Conservation (phyloP, 1,284 basidiomycete species). For the Gastroboletus turbinatus region DNA sequence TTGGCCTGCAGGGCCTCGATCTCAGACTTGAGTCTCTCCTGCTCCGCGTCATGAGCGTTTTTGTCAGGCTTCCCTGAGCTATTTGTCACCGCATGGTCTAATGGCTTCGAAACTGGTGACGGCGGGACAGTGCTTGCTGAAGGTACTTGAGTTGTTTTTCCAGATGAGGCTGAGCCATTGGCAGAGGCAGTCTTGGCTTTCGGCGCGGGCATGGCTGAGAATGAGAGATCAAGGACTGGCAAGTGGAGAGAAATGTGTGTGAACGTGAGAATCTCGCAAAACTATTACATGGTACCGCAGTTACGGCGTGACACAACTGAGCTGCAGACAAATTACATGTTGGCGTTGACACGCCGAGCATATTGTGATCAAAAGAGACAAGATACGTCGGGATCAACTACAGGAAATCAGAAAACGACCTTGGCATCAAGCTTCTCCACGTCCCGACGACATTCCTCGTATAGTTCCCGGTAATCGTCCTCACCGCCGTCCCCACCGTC, state of each 20-base stretch:
- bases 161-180: conserved; percentile 45
- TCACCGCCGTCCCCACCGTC: conserved; percentile 61
- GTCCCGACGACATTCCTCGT: conserved; percentile 83
- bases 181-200: conserved; percentile 53
- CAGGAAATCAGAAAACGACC: conserved; percentile 55
- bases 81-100: conserved; percentile 39
- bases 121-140: conserved; percentile 47
- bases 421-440: conserved; percentile 78
- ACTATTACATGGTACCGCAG: background rate
- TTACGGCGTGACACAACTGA: background rate
- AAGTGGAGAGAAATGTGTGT: conserved; percentile 8
- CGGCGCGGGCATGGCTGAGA: conserved; percentile 43
- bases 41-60: conserved; percentile 76
- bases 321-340: background rate
- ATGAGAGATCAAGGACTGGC: background rate
- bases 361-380: background rate
- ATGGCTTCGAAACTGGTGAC: conserved; percentile 45
- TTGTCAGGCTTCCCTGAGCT: conserved; percentile 76
- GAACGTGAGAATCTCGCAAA: conserved; percentile 17
- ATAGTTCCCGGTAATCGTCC: conserved; percentile 82
- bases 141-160: conserved; percentile 37
- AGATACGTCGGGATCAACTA: background rate
- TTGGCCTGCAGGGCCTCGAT: conserved; percentile 81
- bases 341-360: background rate
- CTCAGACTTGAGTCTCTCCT: conserved; percentile 78